Conservation (phyloP, 768 basidiomycete species). For the Suillus discolor region DNA sequence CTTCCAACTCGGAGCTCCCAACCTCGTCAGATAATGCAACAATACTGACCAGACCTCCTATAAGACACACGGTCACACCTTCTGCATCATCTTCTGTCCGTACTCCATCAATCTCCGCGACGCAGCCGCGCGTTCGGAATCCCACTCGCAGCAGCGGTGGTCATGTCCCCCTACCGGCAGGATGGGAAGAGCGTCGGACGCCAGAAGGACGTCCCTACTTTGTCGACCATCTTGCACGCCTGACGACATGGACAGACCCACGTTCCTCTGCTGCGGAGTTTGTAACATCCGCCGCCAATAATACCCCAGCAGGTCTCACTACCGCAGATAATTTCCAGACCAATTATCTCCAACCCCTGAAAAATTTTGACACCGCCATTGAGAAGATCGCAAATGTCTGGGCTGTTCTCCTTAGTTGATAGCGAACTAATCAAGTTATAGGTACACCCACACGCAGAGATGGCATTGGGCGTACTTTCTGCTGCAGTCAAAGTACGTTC, state of each 20-base stretch:
- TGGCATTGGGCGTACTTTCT: too few species aligned
- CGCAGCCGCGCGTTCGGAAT: conserved; percentile 32
- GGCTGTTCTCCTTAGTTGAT: too few species aligned
- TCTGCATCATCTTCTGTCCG: conserved; percentile 24
- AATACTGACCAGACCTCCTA: conserved; percentile 17
- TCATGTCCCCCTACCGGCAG: conserved; percentile 76
- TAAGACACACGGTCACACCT: conserved; percentile 14
- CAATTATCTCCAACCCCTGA: too few species aligned
- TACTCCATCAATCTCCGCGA: conserved; percentile 16
- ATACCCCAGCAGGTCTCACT: too few species aligned
- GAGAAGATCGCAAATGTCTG: too few species aligned
- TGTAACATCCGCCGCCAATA: too few species aligned
- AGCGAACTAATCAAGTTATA: too few species aligned
- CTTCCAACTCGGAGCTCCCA: conserved; percentile 9
- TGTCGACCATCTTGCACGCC: conserved; percentile 80
- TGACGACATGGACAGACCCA: conserved; percentile 92
- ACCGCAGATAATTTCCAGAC: too few species aligned
- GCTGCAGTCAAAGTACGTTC: too few species aligned
- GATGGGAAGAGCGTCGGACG: conserved; percentile 92
- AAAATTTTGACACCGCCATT: too few species aligned
- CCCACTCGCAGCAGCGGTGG: conserved; percentile 18
- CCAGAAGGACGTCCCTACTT: conserved; percentile 83
- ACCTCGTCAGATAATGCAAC: conserved; percentile 7
- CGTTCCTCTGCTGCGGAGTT: too few species aligned
- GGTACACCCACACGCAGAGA: too few species aligned